A percentile compares a stretch with the other conserved stretches of the same genome.
Conservation (phyloP, 2,329 filamentous ascomycete genomes). For the Neurospora sp. region DNA sequence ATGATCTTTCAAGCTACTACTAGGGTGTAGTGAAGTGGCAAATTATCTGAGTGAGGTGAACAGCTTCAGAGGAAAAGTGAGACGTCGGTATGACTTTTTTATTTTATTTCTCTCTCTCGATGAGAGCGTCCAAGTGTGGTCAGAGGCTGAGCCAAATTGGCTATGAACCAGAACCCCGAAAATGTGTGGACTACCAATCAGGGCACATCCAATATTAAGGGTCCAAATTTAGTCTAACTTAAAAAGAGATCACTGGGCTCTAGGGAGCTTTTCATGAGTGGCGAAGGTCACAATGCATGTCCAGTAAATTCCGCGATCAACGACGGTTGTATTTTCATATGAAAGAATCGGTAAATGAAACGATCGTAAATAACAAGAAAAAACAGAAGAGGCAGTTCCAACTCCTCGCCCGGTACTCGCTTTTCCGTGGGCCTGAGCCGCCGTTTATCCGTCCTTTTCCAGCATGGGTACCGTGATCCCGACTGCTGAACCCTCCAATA, state of each 20-base stretch:
- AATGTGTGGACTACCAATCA: background rate
- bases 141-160: background rate
- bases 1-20: background rate
- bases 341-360: background rate
- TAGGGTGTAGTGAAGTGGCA: background rate
- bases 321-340: background rate
- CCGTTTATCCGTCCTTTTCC: background rate
- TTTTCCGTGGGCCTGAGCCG: background rate
- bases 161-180: background rate
- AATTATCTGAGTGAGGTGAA: background rate
- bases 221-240: background rate
- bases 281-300: background rate
- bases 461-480: background rate
- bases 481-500: background rate
- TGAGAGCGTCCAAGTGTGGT: background rate
- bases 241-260: background rate
- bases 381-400: background rate
- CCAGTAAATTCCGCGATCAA: background rate
- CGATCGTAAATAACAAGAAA: background rate
- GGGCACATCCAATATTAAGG: background rate
- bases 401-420: background rate
- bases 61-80: background rate
- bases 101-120: background rate
- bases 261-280: background rate
- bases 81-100: background rate